Conservation (phyloP, 805 yeast species). For the Novakomyces olei region DNA sequence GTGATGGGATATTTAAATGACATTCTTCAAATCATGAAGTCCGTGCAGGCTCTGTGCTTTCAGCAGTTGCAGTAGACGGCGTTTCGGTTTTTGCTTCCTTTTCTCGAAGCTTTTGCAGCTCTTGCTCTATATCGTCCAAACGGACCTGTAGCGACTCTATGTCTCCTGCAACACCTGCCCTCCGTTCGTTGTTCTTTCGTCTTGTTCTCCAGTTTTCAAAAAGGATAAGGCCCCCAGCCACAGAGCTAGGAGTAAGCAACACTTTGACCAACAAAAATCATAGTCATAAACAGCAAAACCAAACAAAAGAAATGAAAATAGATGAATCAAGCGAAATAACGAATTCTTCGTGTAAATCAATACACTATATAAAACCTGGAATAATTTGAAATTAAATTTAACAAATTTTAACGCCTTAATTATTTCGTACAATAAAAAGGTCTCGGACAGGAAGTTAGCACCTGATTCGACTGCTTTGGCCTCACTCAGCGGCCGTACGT, state of each 20-base stretch:
- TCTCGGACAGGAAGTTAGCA: conserved; percentile 52
- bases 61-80: too few relatives aligned
- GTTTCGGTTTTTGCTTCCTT: neutral
- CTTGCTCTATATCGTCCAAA: neutral
- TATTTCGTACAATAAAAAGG: conserved; percentile 30
- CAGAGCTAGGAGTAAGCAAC: conserved; percentile 17
- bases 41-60: too few relatives aligned
- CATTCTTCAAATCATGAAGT: too few relatives aligned
- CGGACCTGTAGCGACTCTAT: conserved; percentile 32
- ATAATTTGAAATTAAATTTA: neutral
- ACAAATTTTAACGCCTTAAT: neutral
- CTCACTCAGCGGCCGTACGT: conserved; percentile 55
- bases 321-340: too few relatives aligned
- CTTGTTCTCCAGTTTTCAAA: conserved; percentile 47
- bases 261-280: neutral
- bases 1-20: too few relatives aligned
- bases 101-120: neutral
- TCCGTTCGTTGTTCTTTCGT: conserved; percentile 34
- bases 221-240: conserved; percentile 50
- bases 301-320: too few relatives aligned
- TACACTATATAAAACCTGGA: neutral
- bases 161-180: conserved; percentile 45
- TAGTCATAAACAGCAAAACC: too few relatives aligned
- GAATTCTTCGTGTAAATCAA: neutral
- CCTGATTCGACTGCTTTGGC: conserved; percentile 60